Evolutionary conservation across 2,329 filamentous ascomycete species (phyloP).

Genomic region (Bipolaris zeicola): DNA sequence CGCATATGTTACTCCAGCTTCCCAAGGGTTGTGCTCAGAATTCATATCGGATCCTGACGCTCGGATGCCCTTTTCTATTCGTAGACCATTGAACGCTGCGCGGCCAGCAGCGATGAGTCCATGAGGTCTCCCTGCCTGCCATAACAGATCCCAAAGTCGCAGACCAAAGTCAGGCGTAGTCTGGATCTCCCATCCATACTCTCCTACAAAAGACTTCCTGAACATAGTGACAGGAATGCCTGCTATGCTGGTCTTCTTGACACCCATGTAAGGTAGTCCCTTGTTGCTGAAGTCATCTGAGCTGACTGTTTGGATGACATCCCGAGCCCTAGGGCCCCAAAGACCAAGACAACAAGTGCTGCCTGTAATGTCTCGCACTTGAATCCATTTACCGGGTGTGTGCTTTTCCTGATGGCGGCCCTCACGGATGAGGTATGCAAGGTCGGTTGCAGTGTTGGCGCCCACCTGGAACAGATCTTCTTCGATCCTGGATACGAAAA

Average conservation of each 20-base stretch:
- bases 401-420: constrained; percentile 56
- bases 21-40: constrained; percentile 65
- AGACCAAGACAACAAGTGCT: constrained; percentile 66
- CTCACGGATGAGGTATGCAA: constrained; percentile 60
- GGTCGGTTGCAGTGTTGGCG: constrained; percentile 61
- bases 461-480: constrained; percentile 61
- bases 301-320: constrained; percentile 57
- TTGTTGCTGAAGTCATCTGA: constrained; percentile 55
- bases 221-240: constrained; percentile 63
- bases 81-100: constrained; percentile 62
- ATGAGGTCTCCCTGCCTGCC: constrained; percentile 59
- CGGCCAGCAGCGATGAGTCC: constrained; percentile 65
- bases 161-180: constrained; percentile 64
- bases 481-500: constrained; percentile 61
- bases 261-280: constrained; percentile 57
- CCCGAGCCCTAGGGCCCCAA: constrained; percentile 63
- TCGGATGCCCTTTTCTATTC: constrained; percentile 65
- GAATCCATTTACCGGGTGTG: constrained; percentile 52
- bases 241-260: constrained; percentile 57
- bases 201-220: constrained; percentile 65
- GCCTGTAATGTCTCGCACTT: constrained; percentile 65
- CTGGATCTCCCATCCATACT: constrained; percentile 67
- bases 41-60: constrained; percentile 64
- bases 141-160: constrained; percentile 64
- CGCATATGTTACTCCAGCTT: constrained; percentile 61